Evolutionary conservation across 2,329 filamentous ascomycete genomes (phyloP), one percentile per base, ranked within the genome.

Genomic region (Xylaria sp.): DNA sequence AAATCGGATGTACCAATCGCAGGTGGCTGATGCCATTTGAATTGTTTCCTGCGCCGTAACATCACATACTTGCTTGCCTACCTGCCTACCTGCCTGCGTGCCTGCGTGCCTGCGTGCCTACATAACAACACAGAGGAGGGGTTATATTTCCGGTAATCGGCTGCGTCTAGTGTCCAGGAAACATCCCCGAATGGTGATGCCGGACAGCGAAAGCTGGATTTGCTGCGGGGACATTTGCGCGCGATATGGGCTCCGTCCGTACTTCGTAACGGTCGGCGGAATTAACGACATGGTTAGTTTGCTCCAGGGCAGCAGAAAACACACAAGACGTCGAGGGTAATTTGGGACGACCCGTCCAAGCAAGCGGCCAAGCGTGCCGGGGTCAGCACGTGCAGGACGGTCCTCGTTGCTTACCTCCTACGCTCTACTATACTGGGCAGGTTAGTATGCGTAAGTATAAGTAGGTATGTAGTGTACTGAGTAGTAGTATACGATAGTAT

Each of bases 61-160:
- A 65, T 42, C 37, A 64, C 44, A 54, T 40, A 44, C 13, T n/a
- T 29, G n/a, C 50, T 8, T n/a, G 18, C 23, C 13, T 44, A n/a
- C 9, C 6, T 47, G n/a, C 42, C 3, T 47, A 18, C 8, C 18
- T 54, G n/a, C 32, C 32, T 18, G 12, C 37, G 4, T 35, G 44
- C 9, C n/a, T 47, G 44, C 44, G 9, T 47, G 44, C 8, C 18
- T 54, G 21, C 29, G 5, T 10, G n/a, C 10, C 5, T 42, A n/a
- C 37, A 44, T 44, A 58, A 10, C 37, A 47, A 9, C n/a, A 12
- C 23, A 57, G 53, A 57, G 25, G 29, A 25, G 29, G 25, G 32
- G 55, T 63, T 65, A 59, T 61, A 59, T 68, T 65, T 54, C 65
- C 65, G 68, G 65, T 70, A 68, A 70, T 68, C 68, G 65, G 58